Evolutionary conservation across 2,329 filamentous ascomycete species (phyloP).

Genomic region (Madurella fahalii): DNA sequence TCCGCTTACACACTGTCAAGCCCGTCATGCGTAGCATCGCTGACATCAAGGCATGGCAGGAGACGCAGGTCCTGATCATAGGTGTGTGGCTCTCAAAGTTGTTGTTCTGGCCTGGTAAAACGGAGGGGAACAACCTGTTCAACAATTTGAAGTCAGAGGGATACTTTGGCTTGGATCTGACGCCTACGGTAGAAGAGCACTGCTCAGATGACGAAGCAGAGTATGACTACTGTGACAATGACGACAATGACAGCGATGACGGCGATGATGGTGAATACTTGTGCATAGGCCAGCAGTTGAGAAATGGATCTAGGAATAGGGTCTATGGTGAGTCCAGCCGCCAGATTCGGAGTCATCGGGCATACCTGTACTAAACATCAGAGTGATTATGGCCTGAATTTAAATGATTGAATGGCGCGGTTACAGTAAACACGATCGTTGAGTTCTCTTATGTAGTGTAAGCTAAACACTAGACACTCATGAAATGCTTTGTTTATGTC

Average conservation of each 20-base stretch:
- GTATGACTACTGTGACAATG: background rate
- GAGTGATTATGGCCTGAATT: no score
- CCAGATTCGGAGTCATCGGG: background rate
- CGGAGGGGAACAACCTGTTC: background rate
- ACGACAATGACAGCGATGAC: background rate
- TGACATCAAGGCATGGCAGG: background rate
- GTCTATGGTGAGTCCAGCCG: background rate
- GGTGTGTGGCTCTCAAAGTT: slow-evolving; percentile 1
- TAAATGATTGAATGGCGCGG: no score
- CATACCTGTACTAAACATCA: background rate
- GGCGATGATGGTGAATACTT: background rate
- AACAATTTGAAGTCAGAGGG: background rate
- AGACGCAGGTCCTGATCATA: background rate
- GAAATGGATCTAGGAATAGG: background rate
- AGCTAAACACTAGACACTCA: no score
- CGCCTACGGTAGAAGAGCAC: slow-evolving; percentile 1
- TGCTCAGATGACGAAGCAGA: background rate
- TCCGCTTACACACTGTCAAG: no score
- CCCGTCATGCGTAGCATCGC: background rate
- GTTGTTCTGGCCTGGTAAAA: background rate
- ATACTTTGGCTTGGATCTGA: background rate
- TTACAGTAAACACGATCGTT: no score
- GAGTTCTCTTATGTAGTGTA: no score
- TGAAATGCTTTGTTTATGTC: no score
- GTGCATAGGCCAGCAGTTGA: background rate